phyloP scores from a whole-genome alignment of 1,284 basidiomycete genomes.

The Sporisorium iseilematis-ciliati region DNA sequence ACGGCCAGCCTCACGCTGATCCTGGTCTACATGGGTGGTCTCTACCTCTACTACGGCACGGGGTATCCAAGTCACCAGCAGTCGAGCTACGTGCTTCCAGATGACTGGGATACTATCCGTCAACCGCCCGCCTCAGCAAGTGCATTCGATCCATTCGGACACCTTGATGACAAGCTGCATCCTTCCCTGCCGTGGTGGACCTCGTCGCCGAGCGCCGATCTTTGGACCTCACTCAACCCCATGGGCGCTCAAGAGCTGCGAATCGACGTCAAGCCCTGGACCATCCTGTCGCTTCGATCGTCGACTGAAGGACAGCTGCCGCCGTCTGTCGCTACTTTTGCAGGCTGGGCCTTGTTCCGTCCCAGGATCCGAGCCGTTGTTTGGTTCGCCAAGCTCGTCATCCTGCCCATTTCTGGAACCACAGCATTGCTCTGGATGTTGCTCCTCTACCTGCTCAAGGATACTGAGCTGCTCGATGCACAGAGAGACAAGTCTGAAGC shows the following conservation, averaged over 20 bases:
- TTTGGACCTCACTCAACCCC: slow-evolving; percentile 88
- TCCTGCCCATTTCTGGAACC: slow-evolving; percentile 85
- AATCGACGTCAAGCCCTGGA: slow-evolving; percentile 82
- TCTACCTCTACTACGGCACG: slow-evolving; percentile 65
- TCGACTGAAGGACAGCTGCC: slow-evolving; percentile 26
- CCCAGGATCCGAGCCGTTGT: slow-evolving; percentile 73
- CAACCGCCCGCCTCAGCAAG: slow-evolving; percentile 12
- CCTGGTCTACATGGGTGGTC: slow-evolving; percentile 55
- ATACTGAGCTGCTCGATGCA: slow-evolving; percentile 88
- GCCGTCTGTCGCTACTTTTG: slow-evolving; percentile 69
- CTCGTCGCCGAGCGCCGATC: slow-evolving; percentile 66
- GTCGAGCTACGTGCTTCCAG: slow-evolving; percentile 33
- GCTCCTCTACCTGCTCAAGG: slow-evolving; percentile 89
- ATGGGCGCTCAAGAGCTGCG: slow-evolving; percentile 79
- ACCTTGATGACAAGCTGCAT: slow-evolving; percentile 37
- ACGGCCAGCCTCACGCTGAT: slow-evolving; percentile 80
- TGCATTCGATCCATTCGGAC: slow-evolving; percentile 56
- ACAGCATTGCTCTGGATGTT: slow-evolving; percentile 81
- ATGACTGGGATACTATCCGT: slow-evolving; percentile 31
- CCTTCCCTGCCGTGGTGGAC: slow-evolving; percentile 56
- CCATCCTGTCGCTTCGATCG: slow-evolving; percentile 78
- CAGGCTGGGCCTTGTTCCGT: slow-evolving; percentile 65
- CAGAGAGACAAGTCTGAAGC: slow-evolving; percentile 74
- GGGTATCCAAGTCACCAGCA: slow-evolving; percentile 50
- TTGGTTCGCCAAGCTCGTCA: slow-evolving; percentile 83